Base-by-base conservation (phyloP, 2,329 filamentous ascomycete species). In the Epicoccum sorghinum region DNA sequence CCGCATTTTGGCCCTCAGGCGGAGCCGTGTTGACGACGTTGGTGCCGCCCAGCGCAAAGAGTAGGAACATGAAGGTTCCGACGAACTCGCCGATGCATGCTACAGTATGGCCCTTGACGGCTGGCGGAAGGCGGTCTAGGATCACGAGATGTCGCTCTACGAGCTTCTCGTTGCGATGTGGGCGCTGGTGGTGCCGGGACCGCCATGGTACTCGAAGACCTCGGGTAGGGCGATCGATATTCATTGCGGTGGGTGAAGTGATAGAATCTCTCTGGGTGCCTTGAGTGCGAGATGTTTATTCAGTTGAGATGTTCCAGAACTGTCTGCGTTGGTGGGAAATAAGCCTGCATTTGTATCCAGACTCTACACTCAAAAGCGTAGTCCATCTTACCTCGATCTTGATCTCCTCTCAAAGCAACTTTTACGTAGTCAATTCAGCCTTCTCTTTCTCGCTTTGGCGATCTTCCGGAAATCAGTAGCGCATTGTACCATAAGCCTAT, bases 31-130 rank as follows among this genome's bases (percentile, higher is more conserved):
- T 73, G 18, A 69, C 70, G n/a, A 72, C 69, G 33, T 69, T 62
- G 6, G 66, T 67, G 7, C 60, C 62, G 1, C 60, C 54, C 22
- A 67, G 60, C 10, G 66, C 62, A 36, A 68, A 58, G 48, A 65
- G 62, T 13, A 79, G 65, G 64, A 79, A 79, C 47, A 79, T 67
- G 55, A 78, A 76, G 1, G 75, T 77, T 25, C 77, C 77, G 32
- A 74, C 66, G 54, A 78, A 78, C 51, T 79, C 77, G 27, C 77
- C 77, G 14, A 77, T 36, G 24, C 43, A 39, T 4, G 53, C 53
- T 4, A 56, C 53, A n/a, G 51, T 48, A 13, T 58, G 55, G 3
- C 51, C 47, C 23, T 55, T 54, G n/a, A 48, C 10, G 0, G 51
- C 18, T 3, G 35, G 33, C n/a, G 55, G 55, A 7, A 58, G 47